These are phyloP conservation scores for Allium sativum DNA, from an alignment of 106 monocot species.

Conservation along the genomic window DNA sequence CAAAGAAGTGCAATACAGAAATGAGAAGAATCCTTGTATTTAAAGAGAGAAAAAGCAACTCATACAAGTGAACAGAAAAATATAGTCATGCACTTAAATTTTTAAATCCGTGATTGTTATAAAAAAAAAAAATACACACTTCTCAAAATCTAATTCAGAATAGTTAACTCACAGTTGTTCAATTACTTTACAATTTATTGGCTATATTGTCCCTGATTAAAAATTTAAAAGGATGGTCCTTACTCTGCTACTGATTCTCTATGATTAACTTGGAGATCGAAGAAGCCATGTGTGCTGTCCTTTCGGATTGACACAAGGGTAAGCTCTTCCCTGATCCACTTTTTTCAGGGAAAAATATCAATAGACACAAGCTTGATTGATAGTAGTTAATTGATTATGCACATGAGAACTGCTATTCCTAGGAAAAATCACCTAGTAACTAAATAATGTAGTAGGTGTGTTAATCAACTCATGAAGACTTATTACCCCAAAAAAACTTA, in stretches of 20 bases:
- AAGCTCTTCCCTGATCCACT: conserved; percentile 13
- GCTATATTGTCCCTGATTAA: background rate
- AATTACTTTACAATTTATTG: background rate
- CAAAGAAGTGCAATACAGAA: conserved; percentile 3
- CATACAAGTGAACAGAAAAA: conserved; percentile 1
- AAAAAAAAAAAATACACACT: conserved; percentile 8
- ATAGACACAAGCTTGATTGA: conserved; percentile 2
- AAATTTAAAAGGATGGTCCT: conserved; percentile 18
- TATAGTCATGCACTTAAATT: conserved; percentile 4
- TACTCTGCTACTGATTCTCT: conserved; percentile 23
- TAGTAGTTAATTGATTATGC: background rate
- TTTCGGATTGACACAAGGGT: conserved; percentile 22
- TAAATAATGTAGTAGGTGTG: background rate
- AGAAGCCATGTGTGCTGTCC: conserved; percentile 39
- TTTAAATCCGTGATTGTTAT: background rate
- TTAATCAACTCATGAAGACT: conserved; percentile 4
- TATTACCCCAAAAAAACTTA: background rate
- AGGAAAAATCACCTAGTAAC: background rate
- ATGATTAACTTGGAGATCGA: conserved; percentile 30
- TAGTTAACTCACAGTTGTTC: background rate
- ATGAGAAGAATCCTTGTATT: background rate
- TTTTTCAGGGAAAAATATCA: conserved; percentile 5
- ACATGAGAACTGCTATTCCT: background rate
- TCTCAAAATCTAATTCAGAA: conserved; percentile 9
- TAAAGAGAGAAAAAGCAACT: background rate